Evolutionary conservation across 2,329 filamentous ascomycete species (phyloP).

Genomic region (Neocatenulostroma microsporum): DNA sequence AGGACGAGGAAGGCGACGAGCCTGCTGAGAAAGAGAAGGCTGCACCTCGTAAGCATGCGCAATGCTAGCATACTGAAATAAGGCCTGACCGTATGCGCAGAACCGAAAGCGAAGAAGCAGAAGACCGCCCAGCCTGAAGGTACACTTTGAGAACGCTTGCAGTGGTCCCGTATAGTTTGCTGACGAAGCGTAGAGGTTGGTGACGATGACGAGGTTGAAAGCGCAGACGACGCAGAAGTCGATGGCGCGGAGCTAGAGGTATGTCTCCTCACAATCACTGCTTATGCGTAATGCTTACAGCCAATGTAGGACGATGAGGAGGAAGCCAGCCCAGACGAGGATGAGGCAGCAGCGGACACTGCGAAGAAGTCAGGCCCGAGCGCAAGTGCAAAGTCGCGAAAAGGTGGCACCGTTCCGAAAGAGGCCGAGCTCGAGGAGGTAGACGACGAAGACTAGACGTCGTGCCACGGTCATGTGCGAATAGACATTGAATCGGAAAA

Average conservation of each 20-base stretch:
- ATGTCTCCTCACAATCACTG: too few relatives aligned
- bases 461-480: too few relatives aligned
- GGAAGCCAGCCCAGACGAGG: slow-evolving; percentile 15
- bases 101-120: slow-evolving; percentile 24
- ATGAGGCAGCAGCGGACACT: slow-evolving; percentile 20
- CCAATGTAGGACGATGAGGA: slow-evolving; percentile 13
- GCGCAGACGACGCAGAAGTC: slow-evolving; percentile 14
- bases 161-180: too few relatives aligned
- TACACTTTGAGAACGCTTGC: neutral
- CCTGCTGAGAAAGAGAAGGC: slow-evolving; percentile 1
- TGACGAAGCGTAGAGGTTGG: slow-evolving; percentile 10
- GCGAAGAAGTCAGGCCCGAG: slow-evolving; percentile 21
- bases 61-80: neutral
- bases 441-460: neutral
- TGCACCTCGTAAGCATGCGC: neutral
- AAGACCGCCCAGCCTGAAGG: slow-evolving; percentile 19
- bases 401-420: slow-evolving; percentile 24
- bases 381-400: slow-evolving; percentile 22
- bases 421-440: slow-evolving; percentile 15
- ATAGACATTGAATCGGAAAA: too few relatives aligned
- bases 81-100: slow-evolving; percentile 4
- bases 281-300: too few relatives aligned
- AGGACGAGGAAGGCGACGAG: slow-evolving; percentile 8
- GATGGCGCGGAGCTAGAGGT: slow-evolving; percentile 14
- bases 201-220: slow-evolving; percentile 14